Percentiles rank a stretch among this genome's conserved stretches.
phyloP scores from a whole-genome alignment of 345 rosid species.

The Citrus cavaleriei region DNA sequence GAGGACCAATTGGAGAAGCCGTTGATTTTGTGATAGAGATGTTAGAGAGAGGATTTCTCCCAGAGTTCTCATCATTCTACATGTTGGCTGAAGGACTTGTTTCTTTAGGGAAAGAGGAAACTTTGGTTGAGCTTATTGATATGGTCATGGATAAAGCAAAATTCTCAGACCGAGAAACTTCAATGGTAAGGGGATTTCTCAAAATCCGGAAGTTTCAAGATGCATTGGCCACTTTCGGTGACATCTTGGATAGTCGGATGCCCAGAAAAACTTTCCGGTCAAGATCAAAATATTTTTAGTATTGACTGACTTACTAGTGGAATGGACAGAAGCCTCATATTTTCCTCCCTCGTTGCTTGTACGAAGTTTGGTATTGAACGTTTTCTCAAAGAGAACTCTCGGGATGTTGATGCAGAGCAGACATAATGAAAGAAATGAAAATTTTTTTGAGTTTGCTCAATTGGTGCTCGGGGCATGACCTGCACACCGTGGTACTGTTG shows the following conservation, averaged over 20 bases:
- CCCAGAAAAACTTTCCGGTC: conserved; percentile 38
- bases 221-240: conserved; percentile 63
- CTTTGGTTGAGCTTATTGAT: conserved; percentile 53
- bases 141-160: conserved; percentile 69
- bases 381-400: neutral
- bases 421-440: neutral
- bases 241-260: conserved; percentile 41
- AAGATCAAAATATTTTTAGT: conserved; percentile 17
- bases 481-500: neutral
- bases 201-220: conserved; percentile 69
- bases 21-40: conserved; percentile 75
- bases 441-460: neutral
- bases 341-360: neutral
- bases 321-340: neutral
- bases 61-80: conserved; percentile 67
- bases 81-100: conserved; percentile 87
- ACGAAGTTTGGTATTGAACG: neutral
- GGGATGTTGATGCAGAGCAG: neutral
- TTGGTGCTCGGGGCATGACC: neutral
- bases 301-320: neutral
- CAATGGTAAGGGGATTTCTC: conserved; percentile 69
- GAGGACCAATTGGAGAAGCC: conserved; percentile 81
- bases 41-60: conserved; percentile 63
- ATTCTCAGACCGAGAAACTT: conserved; percentile 48
- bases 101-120: conserved; percentile 65